Evolutionary conservation across 257 asterid species (phyloP), one percentile per base, ranked within the genome.

Genomic region (Cruciata laevipes): DNA sequence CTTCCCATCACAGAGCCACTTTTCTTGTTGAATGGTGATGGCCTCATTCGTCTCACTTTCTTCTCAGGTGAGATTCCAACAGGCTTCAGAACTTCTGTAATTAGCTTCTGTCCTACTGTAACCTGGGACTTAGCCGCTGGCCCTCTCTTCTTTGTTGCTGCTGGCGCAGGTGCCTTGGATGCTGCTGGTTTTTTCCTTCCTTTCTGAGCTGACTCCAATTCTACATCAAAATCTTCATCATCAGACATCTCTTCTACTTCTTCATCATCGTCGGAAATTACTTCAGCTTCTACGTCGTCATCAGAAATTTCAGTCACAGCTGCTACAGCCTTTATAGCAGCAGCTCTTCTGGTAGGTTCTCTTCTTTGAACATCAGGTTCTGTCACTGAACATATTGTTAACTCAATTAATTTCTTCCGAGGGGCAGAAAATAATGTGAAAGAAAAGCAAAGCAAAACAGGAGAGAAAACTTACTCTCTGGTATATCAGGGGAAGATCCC

Each of bases 21-120:
- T 74, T 94, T 90, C 89, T 91, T 91, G 89, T 94, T 88, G 73
- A 88, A 94, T 1, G 97, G 97, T 6, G 99, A 94, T 8, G 76
- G 84, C 69, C 99, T 87, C 93, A 84, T 84, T 71, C 80, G 83
- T 81, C 96, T 88, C 68, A 87, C 93, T 72, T 88, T 94, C 74
- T 76, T 91, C 52, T 86, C 96, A 6, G 96, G 99, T 3, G 97
- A 85, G 64, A 69, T 63, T 21, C 67, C 71, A 52, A 80, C 75
- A 31, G 95, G 85, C 73, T 87, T 81, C 33, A 88, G 70, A 52
- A 85, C 85, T 35, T 88, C 88, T 1, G 96, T 88, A 73, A 93
- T 88, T 79, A 88, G 83, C 76, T 79, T 88, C 81, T 88, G 96
- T 2, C 89, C 84, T 27, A 69, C 31, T 68, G 77, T 44, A 85